Evolutionary conservation across 1,284 basidiomycete species (phyloP).

Genomic region (Ceratobasidium papillatum): DNA sequence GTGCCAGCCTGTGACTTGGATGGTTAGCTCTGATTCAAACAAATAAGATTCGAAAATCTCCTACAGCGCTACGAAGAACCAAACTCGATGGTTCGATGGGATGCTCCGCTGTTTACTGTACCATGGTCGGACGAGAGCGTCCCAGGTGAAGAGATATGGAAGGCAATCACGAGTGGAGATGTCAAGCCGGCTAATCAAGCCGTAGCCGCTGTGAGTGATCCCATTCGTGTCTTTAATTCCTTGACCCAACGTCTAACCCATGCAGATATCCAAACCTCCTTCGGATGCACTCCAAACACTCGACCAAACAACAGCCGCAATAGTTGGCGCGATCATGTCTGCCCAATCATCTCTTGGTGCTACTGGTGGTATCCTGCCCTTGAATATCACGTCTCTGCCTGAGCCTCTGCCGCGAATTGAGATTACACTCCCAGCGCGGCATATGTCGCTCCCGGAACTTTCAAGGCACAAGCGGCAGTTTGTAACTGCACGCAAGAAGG

Average conservation of each 20-base stretch:
- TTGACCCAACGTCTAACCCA: conserved; percentile 32
- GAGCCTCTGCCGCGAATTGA: conserved; percentile 49
- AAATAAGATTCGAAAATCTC: conserved; percentile 83
- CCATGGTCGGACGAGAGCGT: conserved; percentile 76
- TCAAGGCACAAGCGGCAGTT: conserved; percentile 90
- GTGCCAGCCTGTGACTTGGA: conserved; percentile 13
- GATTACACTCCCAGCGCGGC: conserved; percentile 70
- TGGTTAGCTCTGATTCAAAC: conserved; percentile 4
- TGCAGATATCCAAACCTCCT: conserved; percentile 77
- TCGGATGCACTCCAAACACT: conserved; percentile 82
- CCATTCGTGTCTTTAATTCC: background rate
- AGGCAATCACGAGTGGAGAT: conserved; percentile 77
- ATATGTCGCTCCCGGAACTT: conserved; percentile 81
- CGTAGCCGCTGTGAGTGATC: conserved; percentile 73
- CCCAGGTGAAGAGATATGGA: conserved; percentile 80
- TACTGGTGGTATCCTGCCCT: conserved; percentile 63
- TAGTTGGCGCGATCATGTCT: conserved; percentile 74
- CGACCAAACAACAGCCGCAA: conserved; percentile 71
- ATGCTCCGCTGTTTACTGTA: conserved; percentile 90
- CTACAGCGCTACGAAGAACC: conserved; percentile 94
- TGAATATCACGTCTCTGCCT: conserved; percentile 53
- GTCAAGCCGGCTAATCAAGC: conserved; percentile 90
- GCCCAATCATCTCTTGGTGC: conserved; percentile 60
- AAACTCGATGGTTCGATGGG: conserved; percentile 96
- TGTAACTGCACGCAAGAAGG: conserved; percentile 84